Base-by-base conservation (phyloP, 1,139 yeast species). In the Saccharomyces uvarum region DNA sequence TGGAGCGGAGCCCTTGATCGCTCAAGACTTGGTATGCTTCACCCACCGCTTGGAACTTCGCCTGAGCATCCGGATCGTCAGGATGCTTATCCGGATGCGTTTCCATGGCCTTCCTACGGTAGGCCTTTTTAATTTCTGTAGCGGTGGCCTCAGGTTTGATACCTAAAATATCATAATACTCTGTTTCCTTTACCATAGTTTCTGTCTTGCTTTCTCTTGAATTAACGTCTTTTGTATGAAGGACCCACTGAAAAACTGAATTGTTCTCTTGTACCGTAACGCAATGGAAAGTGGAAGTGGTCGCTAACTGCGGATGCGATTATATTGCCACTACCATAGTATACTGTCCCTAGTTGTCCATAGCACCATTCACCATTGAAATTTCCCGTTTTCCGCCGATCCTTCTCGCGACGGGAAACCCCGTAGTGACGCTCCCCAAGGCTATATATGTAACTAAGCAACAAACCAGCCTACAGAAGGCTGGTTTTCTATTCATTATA, bases 21-120 rank as follows among this genome's bases (percentile, higher is more conserved):
- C 83, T 80, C 54, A 83, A 71, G 0, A 83, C 87, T 63, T 83
- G 88, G 62, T 83, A 83, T 13, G 88, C 88, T 64, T 83, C 84
- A 33, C 88, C 87, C 11, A 84, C 83, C 55, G 78, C 84, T 66
- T 84, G 88, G 62, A 84, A 84, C 64, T 76, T 79, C n/a, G 68
- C 57, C 33, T 87, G 88, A 2, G 91, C 90, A 32, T 75, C 77
- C 19, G 88, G 88, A 64, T 86, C 88, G 63, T 85, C 82, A 7
- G 97, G 98, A 66, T 93, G 90, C 74, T 93, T 95, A 71, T 93
- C 99, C 0, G 99, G 99, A 70, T 95, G 99, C 59, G 90, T 86
- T 56, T 75, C 77, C 69, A 93, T 84, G 7, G 98, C 98, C 67
- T 85, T 84, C 70, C 86, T 86, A 58, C 99, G 78, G 73, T 93